Conservation (phyloP, 2,329 filamentous ascomycete species). For the Diaporthe humulicola region DNA sequence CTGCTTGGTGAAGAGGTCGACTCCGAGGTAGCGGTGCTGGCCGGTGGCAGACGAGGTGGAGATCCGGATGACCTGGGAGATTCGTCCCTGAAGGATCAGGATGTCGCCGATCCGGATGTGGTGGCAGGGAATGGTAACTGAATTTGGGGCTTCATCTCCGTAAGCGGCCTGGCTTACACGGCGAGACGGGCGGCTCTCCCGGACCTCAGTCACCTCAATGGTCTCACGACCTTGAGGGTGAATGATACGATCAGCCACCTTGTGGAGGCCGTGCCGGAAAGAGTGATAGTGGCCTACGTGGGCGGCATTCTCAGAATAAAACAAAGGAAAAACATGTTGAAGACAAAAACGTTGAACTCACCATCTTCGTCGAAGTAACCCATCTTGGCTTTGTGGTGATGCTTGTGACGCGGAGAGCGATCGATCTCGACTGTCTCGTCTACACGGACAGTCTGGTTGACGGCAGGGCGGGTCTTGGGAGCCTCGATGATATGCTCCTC, state of each 20-base stretch:
- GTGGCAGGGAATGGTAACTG: conserved; percentile 98
- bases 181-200: conserved; percentile 55
- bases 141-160: conserved; percentile 73
- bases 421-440: conserved; percentile 76
- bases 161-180: conserved; percentile 50
- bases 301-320: conserved; percentile 32
- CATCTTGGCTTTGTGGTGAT: conserved; percentile 68
- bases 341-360: conserved; percentile 51
- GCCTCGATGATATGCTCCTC: conserved; percentile 54
- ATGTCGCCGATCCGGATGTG: conserved; percentile 99
- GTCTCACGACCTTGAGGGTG: conserved; percentile 64
- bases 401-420: conserved; percentile 47
- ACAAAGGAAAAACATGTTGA: conserved; percentile 35
- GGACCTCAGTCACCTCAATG: conserved; percentile 62
- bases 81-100: conserved; percentile 97
- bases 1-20: conserved; percentile 99
- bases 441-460: conserved; percentile 42
- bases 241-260: conserved; percentile 68
- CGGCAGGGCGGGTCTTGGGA: conserved; percentile 56
- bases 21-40: conserved; percentile 99
- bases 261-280: conserved; percentile 68
- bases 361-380: conserved; percentile 75
- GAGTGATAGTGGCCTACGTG: conserved; percentile 69
- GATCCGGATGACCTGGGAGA: conserved; percentile 99
- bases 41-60: conserved; percentile 97